Conservation (phyloP, 305 asterid species). For the Euphrasia arctica region DNA sequence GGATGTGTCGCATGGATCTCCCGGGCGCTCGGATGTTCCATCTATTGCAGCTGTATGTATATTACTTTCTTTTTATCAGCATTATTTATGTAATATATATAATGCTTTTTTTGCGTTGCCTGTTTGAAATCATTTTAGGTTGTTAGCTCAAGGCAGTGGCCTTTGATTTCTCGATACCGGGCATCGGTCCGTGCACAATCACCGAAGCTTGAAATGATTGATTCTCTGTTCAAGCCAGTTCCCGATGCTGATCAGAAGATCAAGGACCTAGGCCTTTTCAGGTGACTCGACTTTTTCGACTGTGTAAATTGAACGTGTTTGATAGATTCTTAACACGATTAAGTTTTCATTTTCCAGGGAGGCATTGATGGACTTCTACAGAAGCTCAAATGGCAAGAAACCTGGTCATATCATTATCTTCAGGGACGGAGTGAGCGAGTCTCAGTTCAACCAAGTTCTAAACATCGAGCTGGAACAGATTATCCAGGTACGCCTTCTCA, state of each 20-base stretch:
- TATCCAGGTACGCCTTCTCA: slow-evolving; percentile 35
- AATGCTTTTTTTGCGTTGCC: not conserved
- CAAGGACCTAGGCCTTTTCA: slow-evolving; percentile 54
- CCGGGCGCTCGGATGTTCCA: slow-evolving; percentile 68
- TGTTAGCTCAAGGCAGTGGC: slow-evolving; percentile 77
- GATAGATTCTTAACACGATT: not conserved
- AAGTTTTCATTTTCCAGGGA: slow-evolving; percentile 40
- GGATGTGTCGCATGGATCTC: slow-evolving; percentile 91
- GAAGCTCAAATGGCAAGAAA: slow-evolving; percentile 38
- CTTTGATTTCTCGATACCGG: slow-evolving; percentile 56
- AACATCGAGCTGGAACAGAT: slow-evolving; percentile 69
- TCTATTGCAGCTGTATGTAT: slow-evolving; percentile 69
- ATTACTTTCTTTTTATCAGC: too few species aligned
- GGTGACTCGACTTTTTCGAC: slow-evolving; percentile 28
- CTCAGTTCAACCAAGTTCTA: slow-evolving; percentile 71
- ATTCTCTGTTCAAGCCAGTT: slow-evolving; percentile 43
- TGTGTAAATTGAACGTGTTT: not conserved
- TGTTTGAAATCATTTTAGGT: slow-evolving; percentile 38
- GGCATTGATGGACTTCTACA: slow-evolving; percentile 49
- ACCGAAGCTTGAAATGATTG: slow-evolving; percentile 62
- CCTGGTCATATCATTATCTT: slow-evolving; percentile 68
- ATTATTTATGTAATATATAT: not conserved
- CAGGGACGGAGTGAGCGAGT: slow-evolving; percentile 78
- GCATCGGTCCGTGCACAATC: slow-evolving; percentile 73
- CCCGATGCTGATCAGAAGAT: slow-evolving; percentile 17